Evolutionary conservation across 148 eudicot genomes (phyloP).

Genomic region (Amaranthus cruentus): DNA sequence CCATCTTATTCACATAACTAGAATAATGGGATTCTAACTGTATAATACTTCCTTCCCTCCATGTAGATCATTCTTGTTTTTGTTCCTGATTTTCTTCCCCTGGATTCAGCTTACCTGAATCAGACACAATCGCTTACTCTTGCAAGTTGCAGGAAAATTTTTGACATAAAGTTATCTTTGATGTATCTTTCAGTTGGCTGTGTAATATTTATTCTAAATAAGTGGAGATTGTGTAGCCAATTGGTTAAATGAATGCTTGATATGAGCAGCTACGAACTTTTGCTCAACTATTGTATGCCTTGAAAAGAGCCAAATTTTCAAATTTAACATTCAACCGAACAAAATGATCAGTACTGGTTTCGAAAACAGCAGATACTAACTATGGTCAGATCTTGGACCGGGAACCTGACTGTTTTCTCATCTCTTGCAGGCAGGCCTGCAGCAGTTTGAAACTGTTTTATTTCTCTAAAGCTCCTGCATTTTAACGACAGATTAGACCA

Average conservation of each 20-base stretch:
- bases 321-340: no score
- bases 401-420: no score
- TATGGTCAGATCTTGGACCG: no score
- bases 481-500: no score
- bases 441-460: no score
- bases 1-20: conserved; percentile 43
- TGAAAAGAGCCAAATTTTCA: no score
- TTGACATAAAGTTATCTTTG: background rate
- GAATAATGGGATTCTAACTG: conserved; percentile 7
- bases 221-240: background rate
- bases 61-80: conserved; percentile 1
- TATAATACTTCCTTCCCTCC: background rate
- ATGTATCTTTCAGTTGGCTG: background rate
- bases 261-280: no score
- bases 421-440: no score
- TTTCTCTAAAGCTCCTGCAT: no score
- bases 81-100: background rate
- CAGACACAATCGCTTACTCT: background rate
- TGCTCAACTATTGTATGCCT: no score
- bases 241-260: background rate
- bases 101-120: background rate
- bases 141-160: background rate
- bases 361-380: no score
- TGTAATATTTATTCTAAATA: conserved; percentile 1
- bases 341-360: no score